Evolutionary conservation across 345 rosid genomes (phyloP).

Genomic region (Sisymbrium irio): DNA sequence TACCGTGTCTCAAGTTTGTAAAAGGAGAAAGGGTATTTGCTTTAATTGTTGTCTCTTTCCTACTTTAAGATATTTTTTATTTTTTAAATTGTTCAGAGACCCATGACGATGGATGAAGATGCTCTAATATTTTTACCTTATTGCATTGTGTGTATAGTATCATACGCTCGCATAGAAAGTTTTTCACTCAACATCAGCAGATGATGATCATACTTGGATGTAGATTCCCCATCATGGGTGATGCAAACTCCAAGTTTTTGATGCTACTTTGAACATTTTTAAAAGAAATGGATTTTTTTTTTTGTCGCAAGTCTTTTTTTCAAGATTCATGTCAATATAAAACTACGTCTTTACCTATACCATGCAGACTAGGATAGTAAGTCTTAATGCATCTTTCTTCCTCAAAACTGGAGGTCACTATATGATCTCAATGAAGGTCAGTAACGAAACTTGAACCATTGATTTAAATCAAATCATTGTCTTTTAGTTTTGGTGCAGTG

Average conservation of each 20-base stretch:
- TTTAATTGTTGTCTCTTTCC: no score
- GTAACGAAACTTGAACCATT: constrained; percentile 4
- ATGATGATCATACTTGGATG: not conserved
- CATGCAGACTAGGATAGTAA: constrained; percentile 74
- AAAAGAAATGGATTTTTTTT: not conserved
- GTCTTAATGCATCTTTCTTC: constrained; percentile 73
- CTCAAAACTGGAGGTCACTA: constrained; percentile 92
- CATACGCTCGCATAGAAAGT: not conserved
- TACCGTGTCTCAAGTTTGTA: no score
- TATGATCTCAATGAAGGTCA: constrained; percentile 89
- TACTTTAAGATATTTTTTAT: no score
- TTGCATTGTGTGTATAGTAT: not conserved
- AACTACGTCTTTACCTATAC: not conserved
- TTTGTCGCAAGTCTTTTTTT: not conserved
- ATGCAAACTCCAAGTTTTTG: not conserved
- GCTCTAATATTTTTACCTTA: no score
- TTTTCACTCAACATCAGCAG: not conserved
- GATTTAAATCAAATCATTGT: not conserved
- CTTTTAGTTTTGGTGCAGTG: not conserved
- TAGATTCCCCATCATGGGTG: not conserved
- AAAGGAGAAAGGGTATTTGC: no score
- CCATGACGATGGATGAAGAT: no score
- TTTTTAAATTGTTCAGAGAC: no score
- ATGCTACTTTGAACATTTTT: not conserved
- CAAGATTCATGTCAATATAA: not conserved